Conservation (phyloP, 371 early-diverging fungal species). For the Phascolomyces articulosus region DNA sequence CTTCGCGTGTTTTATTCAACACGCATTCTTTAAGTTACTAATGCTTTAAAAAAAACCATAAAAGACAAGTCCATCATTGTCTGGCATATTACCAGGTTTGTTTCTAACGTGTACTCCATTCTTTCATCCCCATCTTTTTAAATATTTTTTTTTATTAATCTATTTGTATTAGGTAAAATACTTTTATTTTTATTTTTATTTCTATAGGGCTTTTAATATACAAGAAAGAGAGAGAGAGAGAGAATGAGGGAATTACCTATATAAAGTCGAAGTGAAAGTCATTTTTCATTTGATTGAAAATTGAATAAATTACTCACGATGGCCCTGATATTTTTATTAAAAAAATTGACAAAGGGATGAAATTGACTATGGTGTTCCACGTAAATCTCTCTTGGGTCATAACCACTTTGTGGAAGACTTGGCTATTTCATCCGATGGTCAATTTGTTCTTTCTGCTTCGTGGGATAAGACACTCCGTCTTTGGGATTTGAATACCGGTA, state of each 20-base stretch:
- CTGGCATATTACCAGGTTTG: conserved; percentile 85
- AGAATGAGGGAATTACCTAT: conserved; percentile 4
- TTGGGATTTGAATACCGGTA: conserved; percentile 95
- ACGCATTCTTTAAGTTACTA: too few relatives aligned
- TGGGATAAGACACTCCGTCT: conserved; percentile 99
- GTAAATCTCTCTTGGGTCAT: conserved; percentile 92
- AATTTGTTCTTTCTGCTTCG: conserved; percentile 95
- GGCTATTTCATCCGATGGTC: conserved; percentile 96
- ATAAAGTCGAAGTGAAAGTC: conserved; percentile 22
- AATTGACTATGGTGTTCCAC: conserved; percentile 89
- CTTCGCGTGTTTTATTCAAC: too few relatives aligned
- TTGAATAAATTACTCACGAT: conserved; percentile 26
- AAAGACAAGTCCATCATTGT: conserved; percentile 95
- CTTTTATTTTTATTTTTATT: conserved; percentile 4
- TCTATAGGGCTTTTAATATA: too few relatives aligned
- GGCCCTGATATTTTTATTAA: conserved; percentile 9
- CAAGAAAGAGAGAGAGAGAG: background rate
- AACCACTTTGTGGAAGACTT: conserved; percentile 98
- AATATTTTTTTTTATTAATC: background rate
- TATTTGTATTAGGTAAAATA: background rate
- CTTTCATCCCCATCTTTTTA: background rate
- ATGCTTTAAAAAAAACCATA: too few relatives aligned
- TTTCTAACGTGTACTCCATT: too few relatives aligned
- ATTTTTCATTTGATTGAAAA: conserved; percentile 13
- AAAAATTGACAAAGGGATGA: conserved; percentile 68